Conservation (phyloP, 2,329 filamentous ascomycete species). For the Leptoxyphium fumago region DNA sequence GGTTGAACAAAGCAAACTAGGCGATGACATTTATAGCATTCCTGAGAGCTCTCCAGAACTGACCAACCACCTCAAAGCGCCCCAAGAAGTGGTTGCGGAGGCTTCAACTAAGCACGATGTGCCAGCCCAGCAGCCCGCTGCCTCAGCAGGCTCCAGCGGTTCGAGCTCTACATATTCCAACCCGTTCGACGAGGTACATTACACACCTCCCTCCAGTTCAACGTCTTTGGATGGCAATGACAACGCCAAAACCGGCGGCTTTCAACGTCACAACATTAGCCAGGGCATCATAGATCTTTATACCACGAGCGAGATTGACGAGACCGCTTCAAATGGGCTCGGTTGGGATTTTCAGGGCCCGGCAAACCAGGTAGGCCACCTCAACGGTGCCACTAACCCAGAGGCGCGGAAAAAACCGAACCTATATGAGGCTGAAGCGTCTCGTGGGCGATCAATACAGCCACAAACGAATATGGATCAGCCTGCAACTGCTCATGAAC, state of each 20-base stretch:
- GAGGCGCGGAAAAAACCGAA: not conserved
- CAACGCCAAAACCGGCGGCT: not conserved
- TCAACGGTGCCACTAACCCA: not conserved
- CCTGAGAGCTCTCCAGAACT: not conserved
- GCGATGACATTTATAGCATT: conserved; percentile 5
- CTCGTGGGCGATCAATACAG: not conserved
- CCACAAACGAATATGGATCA: not conserved
- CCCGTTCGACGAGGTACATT: not conserved
- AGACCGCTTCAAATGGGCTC: not conserved
- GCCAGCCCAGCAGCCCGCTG: not conserved
- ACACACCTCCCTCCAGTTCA: not conserved
- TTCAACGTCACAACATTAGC: not conserved
- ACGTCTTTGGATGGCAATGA: not conserved
- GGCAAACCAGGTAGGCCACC: not conserved
- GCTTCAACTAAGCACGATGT: not conserved
- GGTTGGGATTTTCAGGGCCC: not conserved
- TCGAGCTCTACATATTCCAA: not conserved
- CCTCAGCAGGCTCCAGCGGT: not conserved
- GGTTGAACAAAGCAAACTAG: conserved; percentile 4
- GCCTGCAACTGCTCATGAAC: not conserved
- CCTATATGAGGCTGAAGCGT: too few relatives aligned
- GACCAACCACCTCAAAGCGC: not conserved
- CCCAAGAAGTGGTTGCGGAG: not conserved
- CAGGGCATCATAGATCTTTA: not conserved
- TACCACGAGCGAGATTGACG: not conserved